Evolutionary conservation across 768 basidiomycete genomes (phyloP).

Genomic region (Austroboletus eburneus): DNA sequence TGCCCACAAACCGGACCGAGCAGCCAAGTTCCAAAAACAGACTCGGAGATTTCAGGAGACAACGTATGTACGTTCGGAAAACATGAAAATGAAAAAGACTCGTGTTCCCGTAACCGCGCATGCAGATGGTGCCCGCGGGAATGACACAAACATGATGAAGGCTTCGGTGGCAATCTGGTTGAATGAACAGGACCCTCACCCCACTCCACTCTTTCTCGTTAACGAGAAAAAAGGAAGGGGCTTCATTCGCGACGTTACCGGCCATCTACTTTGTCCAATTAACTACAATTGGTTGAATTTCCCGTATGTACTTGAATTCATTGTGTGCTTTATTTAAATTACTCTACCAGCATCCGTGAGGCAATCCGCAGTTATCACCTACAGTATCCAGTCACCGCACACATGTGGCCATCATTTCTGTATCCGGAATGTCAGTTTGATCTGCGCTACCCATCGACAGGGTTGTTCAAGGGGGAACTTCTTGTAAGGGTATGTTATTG

Average conservation of each 20-base stretch:
- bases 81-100: no score
- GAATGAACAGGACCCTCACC: not conserved
- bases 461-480: not conserved
- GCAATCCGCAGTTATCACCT: not conserved
- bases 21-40: no score
- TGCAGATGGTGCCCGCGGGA: not conserved
- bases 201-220: not conserved
- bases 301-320: not conserved
- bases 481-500: not conserved
- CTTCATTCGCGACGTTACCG: not conserved
- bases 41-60: no score
- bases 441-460: not conserved
- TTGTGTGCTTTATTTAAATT: not conserved
- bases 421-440: not conserved
- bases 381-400: not conserved
- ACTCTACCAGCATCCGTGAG: not conserved
- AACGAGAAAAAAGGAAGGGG: not conserved
- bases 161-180: not conserved
- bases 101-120: no score
- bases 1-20: no score
- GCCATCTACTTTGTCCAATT: not conserved
- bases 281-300: constrained; percentile 1
- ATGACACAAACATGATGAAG: not conserved
- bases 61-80: no score
- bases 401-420: constrained; percentile 2